phyloP scores from a whole-genome alignment of 768 basidiomycete species.

The Agaricus sinodeliciosus region DNA sequence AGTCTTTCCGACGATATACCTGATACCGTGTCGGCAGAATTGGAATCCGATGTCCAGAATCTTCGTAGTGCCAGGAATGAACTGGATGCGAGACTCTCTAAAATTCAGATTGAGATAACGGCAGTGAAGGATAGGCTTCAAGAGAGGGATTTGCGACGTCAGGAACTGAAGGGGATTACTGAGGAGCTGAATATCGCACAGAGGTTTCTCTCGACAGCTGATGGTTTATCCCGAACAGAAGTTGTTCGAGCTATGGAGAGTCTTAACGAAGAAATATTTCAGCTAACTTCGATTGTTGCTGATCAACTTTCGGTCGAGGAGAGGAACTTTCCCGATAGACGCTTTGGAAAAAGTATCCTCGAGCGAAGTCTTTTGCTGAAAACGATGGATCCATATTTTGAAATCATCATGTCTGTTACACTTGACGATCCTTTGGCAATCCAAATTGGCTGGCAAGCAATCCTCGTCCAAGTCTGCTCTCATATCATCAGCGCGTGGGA shows the following conservation, averaged over 20 bases:
- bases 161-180: constrained; percentile 23
- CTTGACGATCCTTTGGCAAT: constrained; percentile 2
- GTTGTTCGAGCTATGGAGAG: constrained; percentile 30
- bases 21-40: not conserved
- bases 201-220: constrained; percentile 36
- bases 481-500: not conserved
- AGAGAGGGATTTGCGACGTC: constrained; percentile 16
- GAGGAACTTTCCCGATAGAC: not conserved
- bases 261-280: constrained; percentile 43
- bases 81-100: not conserved
- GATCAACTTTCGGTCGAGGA: constrained; percentile 17
- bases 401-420: not conserved
- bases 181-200: constrained; percentile 35
- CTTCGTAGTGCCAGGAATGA: not conserved
- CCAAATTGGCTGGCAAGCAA: constrained; percentile 9
- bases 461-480: not conserved
- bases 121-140: constrained; percentile 16
- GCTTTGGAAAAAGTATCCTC: not conserved
- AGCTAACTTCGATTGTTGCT: constrained; percentile 37
- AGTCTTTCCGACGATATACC: not conserved
- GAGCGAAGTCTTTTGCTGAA: not conserved
- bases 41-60: not conserved
- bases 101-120: constrained; percentile 12
- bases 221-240: constrained; percentile 37
- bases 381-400: not conserved